A percentile compares a stretch with the other conserved stretches of the same genome.
Conservation (phyloP, 192 early-diverging fungal species). For the Chytriomyces hyalinus region DNA sequence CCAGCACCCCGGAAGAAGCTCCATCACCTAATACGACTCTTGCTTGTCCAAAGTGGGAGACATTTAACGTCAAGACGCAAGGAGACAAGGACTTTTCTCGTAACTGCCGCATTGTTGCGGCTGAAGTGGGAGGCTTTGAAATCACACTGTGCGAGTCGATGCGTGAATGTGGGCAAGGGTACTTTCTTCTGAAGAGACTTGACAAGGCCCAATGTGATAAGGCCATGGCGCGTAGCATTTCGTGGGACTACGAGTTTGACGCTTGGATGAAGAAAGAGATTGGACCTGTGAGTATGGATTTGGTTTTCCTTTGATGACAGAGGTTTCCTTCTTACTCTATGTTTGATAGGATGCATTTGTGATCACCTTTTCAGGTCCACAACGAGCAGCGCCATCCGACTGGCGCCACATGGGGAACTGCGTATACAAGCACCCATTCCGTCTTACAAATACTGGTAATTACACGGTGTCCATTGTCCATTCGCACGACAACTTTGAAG, state of each 20-base stretch:
- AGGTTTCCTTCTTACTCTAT: not conserved
- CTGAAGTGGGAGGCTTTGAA: not conserved
- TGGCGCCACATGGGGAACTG: constrained; percentile 14
- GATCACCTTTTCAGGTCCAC: constrained; percentile 6
- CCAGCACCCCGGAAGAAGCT: not conserved
- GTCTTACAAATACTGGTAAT: not conserved
- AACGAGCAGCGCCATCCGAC: not conserved
- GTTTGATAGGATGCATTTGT: not conserved
- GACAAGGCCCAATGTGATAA: not conserved
- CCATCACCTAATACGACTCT: not conserved
- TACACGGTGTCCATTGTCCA: constrained; percentile 19
- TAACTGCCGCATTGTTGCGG: not conserved
- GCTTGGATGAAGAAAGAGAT: constrained; percentile 18
- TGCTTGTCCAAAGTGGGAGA: not conserved
- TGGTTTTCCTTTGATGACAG: not conserved
- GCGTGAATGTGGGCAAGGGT: constrained; percentile 11
- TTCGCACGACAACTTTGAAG: constrained; percentile 19
- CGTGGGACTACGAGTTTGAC: not conserved
- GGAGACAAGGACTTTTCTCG: constrained; percentile 10
- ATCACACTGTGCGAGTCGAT: not conserved
- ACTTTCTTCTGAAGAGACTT: constrained; percentile 5
- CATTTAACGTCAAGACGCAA: not conserved
- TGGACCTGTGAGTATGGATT: not conserved
- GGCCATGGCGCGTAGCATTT: constrained; percentile 9
- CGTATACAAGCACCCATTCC: not conserved